Base-by-base conservation (phyloP, 2,329 filamentous ascomycete species). In the Orbilia blumenaviensis region DNA sequence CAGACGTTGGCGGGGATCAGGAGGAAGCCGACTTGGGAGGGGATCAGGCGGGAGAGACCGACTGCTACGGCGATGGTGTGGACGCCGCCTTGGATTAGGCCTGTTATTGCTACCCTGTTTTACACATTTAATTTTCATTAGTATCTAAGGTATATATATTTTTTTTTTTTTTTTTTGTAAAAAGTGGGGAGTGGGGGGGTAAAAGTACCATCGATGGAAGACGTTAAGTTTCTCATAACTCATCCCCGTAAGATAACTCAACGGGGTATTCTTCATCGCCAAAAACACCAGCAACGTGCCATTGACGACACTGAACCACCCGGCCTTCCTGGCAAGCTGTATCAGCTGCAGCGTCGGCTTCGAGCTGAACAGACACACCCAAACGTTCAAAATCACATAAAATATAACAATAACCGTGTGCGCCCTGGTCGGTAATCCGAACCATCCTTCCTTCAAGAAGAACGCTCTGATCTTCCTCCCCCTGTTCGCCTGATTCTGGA, bases 261-360 rank as follows among this genome's bases (percentile, higher is more conserved):
- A 67, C 42, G 73, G 73, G 18, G 73, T 77, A 50, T 77, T 77
- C 66, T 77, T 77, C 73, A 77, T 77, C 23, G 73, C 73, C 66
- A 77, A 56, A 52, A 77, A 77, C 27, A 77, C 61, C 42, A 77
- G 36, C 12, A 77, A 52, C 8, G 73, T 77, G 2, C 66, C 73
- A 41, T 77, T 77, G 4, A 77, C 73, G 16, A 77, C 61, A 38
- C 66, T 71, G 52, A 77, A 77, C 73, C 73, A 77, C 14, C 73
- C 72, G 12, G 23, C 16, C 46, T 72, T 77, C 29, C 73, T 71
- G 2, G 73, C 73, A 41, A 77, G 42, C 54, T 77, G 73, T 18
- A 77, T 77, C 54, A 77, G 48, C 66, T 71, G 73, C 61, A 77
- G 52, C 10, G 58, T 66, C 32, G 66, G 66, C 41, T 69, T 66